Evolutionary conservation across 2,329 filamentous ascomycete genomes (phyloP).

Genomic region (Metarhizium guizhouense): DNA sequence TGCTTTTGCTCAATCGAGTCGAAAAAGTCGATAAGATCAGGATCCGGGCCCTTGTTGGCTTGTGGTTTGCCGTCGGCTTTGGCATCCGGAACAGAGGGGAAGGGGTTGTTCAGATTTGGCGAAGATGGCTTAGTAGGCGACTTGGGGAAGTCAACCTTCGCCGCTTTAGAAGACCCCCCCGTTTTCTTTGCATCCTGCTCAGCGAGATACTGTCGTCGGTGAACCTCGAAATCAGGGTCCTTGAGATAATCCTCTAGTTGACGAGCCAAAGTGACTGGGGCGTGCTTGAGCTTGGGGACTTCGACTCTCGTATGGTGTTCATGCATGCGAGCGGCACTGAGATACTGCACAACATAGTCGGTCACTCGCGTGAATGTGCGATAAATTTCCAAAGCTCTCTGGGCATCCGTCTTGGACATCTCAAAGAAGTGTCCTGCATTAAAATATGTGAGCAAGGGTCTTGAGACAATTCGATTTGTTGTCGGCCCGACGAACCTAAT

Average conservation of each 20-base stretch:
- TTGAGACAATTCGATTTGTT: conserved; percentile 2
- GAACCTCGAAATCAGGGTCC: conserved; percentile 90
- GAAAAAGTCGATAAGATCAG: conserved; percentile 89
- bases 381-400: conserved; percentile 86
- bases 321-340: conserved; percentile 79
- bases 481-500: conserved; percentile 53
- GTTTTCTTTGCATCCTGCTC: conserved; percentile 67
- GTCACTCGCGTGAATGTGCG: conserved; percentile 87
- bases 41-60: conserved; percentile 53
- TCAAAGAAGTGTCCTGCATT: conserved; percentile 87
- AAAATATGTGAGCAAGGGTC: conserved; percentile 9
- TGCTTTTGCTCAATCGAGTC: conserved; percentile 88
- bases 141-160: conserved; percentile 26
- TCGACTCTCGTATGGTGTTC: conserved; percentile 88
- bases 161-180: conserved; percentile 26
- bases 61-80: conserved; percentile 33
- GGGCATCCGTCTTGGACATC: conserved; percentile 90
- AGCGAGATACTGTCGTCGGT: conserved; percentile 82
- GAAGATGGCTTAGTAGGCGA: conserved; percentile 22
- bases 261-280: conserved; percentile 80
- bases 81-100: conserved; percentile 27
- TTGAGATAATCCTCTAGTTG: conserved; percentile 92
- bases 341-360: conserved; percentile 83
- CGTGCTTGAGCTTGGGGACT: conserved; percentile 95
- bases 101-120: conserved; percentile 30